Evolutionary conservation across 116 monocot genomes (phyloP).

Genomic region (Trichopus zeylanicus): DNA sequence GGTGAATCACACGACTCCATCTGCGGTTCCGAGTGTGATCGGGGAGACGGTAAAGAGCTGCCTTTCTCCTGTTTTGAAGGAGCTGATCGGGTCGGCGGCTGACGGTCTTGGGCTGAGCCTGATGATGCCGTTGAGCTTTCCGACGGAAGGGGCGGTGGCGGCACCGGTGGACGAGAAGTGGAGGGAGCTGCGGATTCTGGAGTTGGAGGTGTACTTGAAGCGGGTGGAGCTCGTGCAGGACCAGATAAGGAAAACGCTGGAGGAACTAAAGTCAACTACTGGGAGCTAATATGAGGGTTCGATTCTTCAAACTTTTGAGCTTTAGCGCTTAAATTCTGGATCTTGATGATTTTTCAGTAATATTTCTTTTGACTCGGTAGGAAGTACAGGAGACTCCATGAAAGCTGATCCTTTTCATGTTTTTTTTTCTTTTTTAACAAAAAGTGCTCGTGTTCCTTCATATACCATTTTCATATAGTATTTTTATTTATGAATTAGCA

Average conservation of each 20-base stretch:
- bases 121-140: conserved; percentile 24
- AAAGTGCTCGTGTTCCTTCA: no score
- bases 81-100: conserved; percentile 32
- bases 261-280: conserved; percentile 33
- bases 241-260: conserved; percentile 47
- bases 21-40: conserved; percentile 15
- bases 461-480: no score
- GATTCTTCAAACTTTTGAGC: no score
- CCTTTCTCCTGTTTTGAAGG: conserved; percentile 66
- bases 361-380: no score
- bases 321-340: no score
- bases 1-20: not conserved
- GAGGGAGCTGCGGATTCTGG: conserved; percentile 75
- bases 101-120: conserved; percentile 10
- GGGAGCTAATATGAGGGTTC: not conserved
- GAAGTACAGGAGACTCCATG: no score
- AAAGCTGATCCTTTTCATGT: no score
- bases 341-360: no score
- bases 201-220: conserved; percentile 79
- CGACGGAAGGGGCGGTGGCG: not conserved
- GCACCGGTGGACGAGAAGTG: conserved; percentile 47
- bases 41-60: conserved; percentile 63
- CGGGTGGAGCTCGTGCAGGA: conserved; percentile 75
- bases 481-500: no score
- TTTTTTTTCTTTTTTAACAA: no score